A percentile compares a stretch with the other conserved stretches of the same genome.
These are phyloP conservation scores for Hyaloperonospora brassicae DNA, from an alignment of 352 stramenopile genomes.

Conservation along the genomic window DNA sequence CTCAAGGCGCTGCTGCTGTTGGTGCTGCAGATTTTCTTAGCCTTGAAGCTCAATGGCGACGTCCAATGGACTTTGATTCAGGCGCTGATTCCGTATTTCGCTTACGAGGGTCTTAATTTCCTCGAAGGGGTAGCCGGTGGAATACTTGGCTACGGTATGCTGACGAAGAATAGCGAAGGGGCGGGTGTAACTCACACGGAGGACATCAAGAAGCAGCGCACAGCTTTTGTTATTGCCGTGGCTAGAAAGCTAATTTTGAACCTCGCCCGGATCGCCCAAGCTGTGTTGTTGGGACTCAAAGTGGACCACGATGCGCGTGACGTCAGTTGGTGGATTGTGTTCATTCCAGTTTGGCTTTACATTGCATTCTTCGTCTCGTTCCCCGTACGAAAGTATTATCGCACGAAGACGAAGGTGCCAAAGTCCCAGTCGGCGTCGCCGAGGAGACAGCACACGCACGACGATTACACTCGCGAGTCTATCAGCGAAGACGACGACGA, in stretches of 20 bases:
- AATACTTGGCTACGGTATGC: conserved; percentile 53
- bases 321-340: conserved; percentile 73
- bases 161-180: conserved; percentile 68
- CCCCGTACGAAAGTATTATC: conserved; percentile 48
- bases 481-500: conserved; percentile 52
- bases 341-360: conserved; percentile 75
- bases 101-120: conserved; percentile 67
- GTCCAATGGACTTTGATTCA: conserved; percentile 52
- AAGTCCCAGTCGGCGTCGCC: conserved; percentile 27
- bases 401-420: conserved; percentile 34
- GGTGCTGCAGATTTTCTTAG: conserved; percentile 74
- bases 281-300: conserved; percentile 57
- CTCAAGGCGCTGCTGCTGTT: conserved; percentile 71
- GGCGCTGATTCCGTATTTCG: conserved; percentile 72
- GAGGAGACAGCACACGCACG: conserved; percentile 37
- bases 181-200: conserved; percentile 65
- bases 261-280: conserved; percentile 49
- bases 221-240: conserved; percentile 32
- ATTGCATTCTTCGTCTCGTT: conserved; percentile 50
- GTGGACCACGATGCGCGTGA: conserved; percentile 46
- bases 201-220: conserved; percentile 55
- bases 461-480: conserved; percentile 72
- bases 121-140: conserved; percentile 50
- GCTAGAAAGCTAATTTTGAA: conserved; percentile 38
- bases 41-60: conserved; percentile 72